phyloP scores from a whole-genome alignment of 2,329 filamentous ascomycete species.

The Pestalotiopsis sp. region DNA sequence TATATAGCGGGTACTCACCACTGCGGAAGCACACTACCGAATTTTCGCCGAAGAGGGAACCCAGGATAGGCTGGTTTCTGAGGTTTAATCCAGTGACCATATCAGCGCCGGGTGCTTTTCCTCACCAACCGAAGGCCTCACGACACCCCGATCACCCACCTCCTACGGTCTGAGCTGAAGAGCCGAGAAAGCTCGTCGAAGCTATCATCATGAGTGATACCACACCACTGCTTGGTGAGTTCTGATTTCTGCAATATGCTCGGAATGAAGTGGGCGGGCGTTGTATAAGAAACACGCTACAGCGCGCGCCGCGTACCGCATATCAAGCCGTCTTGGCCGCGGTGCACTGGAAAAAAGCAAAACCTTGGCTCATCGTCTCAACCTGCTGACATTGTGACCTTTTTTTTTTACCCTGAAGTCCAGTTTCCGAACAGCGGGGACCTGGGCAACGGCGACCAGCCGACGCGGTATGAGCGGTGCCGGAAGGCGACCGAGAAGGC shows the following conservation, averaged over 20 bases:
- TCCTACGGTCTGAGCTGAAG: neutral
- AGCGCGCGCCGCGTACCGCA: too few species aligned
- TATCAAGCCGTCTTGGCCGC: neutral
- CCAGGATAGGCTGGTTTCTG: neutral
- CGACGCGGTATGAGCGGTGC: conserved; percentile 12
- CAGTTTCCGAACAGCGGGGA: conserved; percentile 16
- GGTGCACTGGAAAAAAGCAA: neutral
- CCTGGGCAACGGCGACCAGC: conserved; percentile 10
- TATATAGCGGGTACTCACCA: neutral
- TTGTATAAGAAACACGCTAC: neutral
- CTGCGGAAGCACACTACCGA: neutral
- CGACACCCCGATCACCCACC: neutral
- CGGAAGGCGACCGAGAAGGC: conserved; percentile 22
- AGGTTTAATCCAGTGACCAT: neutral
- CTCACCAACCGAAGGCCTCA: neutral
- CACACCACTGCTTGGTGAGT: neutral
- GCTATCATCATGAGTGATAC: neutral
- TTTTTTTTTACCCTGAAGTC: conserved; percentile 2
- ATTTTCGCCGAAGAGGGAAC: neutral
- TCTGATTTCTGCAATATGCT: neutral
- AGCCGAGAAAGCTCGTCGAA: neutral
- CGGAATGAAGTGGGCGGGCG: neutral
- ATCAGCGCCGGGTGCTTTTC: neutral
- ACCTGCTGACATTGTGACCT: neutral
- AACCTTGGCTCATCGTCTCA: neutral